Evolutionary conservation across 2,329 filamentous ascomycete species (phyloP), one percentile per base, ranked within the genome.

Genomic region (Stachybotrys chartarum): DNA sequence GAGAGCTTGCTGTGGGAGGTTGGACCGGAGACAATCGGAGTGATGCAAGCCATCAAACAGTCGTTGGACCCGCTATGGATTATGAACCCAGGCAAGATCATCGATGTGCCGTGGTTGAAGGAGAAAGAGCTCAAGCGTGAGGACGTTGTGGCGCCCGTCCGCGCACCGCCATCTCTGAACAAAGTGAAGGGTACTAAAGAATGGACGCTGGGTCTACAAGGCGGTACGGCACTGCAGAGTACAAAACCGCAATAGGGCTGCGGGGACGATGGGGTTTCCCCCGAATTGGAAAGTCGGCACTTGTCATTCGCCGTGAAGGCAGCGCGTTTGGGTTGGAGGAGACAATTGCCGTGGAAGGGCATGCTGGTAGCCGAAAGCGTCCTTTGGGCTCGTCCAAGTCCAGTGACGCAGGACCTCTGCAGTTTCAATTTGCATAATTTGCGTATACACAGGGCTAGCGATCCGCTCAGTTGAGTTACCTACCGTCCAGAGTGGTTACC

Each of bases 51-150:
- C 59, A 85, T 96, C 69, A 96, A 96, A 73, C 71, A 75, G n/a
- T 84, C 90, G 10, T 75, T 96, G 50, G 91, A 96, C 74, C 91
- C 91, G 1, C 72, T 85, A 52, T 95, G 91, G 89, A 83, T 96
- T 55, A 83, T 96, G 82, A 96, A 96, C 62, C 91, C 91, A 0
- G 91, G 91, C 1, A 96, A 96, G 75, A 93, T 96, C 59, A 91
- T 96, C 71, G 88, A 95, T 61, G 75, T 83, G 17, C 77, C 78
- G n/a, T 68, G 68, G 69, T 54, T 64, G 59, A 61, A 64, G 30
- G 57, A 61, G 31, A 53, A 61, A 31, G 61, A 63, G 56, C 57
- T 46, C 30, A 57, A 54, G 16, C 55, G 56, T 1, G 56, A 60
- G 51, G 58, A 42, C 30, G 60, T 61, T 5, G 66, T 68, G 59